Evolutionary conservation across 2,329 filamentous ascomycete species (phyloP).

Genomic region (Fusarium sp.): DNA sequence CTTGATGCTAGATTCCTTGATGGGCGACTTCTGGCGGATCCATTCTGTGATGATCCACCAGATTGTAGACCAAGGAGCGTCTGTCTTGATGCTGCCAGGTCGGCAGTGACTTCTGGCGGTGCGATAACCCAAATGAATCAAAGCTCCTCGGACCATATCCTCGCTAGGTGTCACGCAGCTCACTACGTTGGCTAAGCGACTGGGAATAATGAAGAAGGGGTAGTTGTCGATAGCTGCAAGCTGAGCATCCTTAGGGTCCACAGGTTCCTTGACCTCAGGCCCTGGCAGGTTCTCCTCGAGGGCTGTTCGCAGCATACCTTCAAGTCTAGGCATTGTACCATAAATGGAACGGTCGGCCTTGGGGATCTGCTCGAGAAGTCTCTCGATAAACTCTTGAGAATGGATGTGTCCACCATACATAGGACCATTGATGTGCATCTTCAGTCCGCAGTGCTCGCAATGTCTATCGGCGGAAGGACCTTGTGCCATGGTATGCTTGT

Average conservation of each 20-base stretch:
- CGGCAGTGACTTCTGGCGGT: slow-evolving; percentile 90
- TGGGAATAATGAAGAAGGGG: slow-evolving; percentile 89
- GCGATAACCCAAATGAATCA: slow-evolving; percentile 82
- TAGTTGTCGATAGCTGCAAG: slow-evolving; percentile 76
- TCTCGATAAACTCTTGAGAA: slow-evolving; percentile 82
- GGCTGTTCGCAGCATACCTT: slow-evolving; percentile 91
- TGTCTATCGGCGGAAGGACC: slow-evolving; percentile 73
- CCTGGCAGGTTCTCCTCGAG: slow-evolving; percentile 74
- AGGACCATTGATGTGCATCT: slow-evolving; percentile 88
- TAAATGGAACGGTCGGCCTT: slow-evolving; percentile 76
- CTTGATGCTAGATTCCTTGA: slow-evolving; percentile 78
- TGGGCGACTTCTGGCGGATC: slow-evolving; percentile 81
- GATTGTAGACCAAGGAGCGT: slow-evolving; percentile 88
- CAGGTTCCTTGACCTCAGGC: slow-evolving; percentile 51
- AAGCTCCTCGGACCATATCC: slow-evolving; percentile 81
- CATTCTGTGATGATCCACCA: slow-evolving; percentile 97
- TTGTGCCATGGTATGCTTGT: slow-evolving; percentile 81
- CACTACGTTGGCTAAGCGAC: slow-evolving; percentile 77
- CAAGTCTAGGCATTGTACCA: slow-evolving; percentile 81
- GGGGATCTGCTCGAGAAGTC: slow-evolving; percentile 79
- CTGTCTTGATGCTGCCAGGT: slow-evolving; percentile 89
- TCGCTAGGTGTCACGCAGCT: slow-evolving; percentile 85
- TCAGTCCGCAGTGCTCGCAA: slow-evolving; percentile 87
- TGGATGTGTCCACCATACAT: slow-evolving; percentile 96
- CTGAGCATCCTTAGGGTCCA: slow-evolving; percentile 59